phyloP scores from a whole-genome alignment of 805 yeast genomes.

The Teunomyces barrocoloradensis region DNA sequence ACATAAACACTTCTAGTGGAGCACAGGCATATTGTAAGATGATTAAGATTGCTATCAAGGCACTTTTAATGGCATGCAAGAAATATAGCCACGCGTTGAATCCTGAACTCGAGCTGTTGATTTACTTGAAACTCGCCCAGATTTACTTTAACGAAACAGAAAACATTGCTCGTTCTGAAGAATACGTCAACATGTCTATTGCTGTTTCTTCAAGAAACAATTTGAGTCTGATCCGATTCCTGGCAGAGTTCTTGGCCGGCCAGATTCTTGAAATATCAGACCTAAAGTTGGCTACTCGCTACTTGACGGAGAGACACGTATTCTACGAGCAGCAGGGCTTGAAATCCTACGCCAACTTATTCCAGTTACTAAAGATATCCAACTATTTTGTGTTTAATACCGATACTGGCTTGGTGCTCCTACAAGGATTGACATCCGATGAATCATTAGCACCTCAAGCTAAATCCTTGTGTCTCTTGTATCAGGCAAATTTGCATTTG shows the following conservation, averaged over 20 bases:
- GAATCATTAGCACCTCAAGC: conserved; percentile 7
- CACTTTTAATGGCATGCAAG: conserved; percentile 28
- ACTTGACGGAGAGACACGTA: conserved; percentile 23
- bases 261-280: conserved; percentile 31
- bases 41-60: conserved; percentile 35
- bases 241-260: conserved; percentile 35
- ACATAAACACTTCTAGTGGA: conserved; percentile 16
- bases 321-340: conserved; percentile 14
- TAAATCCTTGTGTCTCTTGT: conserved; percentile 11
- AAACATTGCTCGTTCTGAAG: conserved; percentile 40
- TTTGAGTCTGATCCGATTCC: conserved; percentile 20
- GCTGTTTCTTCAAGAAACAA: conserved; percentile 27
- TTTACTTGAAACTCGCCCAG: conserved; percentile 35
- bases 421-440: conserved; percentile 8
- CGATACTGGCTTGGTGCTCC: conserved; percentile 20
- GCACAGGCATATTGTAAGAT: conserved; percentile 22
- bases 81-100: conserved; percentile 27
- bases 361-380: conserved; percentile 29
- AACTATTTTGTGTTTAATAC: conserved; percentile 26
- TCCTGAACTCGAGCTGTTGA: conserved; percentile 28
- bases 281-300: conserved; percentile 25
- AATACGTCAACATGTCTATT: conserved; percentile 31
- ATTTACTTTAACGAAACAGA: conserved; percentile 42
- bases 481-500: conserved; percentile 15
- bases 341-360: conserved; percentile 20